Conservation (phyloP, 352 stramenopile genomes). For the Phytophthora meadii region DNA sequence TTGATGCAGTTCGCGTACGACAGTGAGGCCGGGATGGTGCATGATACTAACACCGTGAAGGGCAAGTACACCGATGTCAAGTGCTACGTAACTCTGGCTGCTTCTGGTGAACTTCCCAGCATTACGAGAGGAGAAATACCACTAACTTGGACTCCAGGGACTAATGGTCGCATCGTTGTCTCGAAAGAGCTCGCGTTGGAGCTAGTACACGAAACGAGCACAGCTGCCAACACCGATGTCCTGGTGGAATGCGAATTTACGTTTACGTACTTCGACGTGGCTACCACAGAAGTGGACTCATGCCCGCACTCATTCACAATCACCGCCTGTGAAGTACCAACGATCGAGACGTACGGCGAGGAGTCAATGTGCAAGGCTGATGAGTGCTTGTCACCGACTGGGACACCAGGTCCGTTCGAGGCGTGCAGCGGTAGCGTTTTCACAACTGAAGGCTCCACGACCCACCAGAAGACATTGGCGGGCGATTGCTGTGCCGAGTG, state of each 20-base stretch:
- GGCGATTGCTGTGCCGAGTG: slow-evolving; percentile 17
- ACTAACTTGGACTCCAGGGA: not conserved
- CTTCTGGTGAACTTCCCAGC: not conserved
- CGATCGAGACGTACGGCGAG: slow-evolving; percentile 2
- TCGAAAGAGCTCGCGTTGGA: slow-evolving; percentile 22
- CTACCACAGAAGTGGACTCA: slow-evolving; percentile 2
- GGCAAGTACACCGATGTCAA: slow-evolving; percentile 35
- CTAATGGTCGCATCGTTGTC: slow-evolving; percentile 6
- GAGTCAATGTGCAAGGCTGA: slow-evolving; percentile 16
- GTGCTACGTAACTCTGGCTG: slow-evolving; percentile 29
- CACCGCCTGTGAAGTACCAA: slow-evolving; percentile 11
- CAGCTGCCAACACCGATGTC: slow-evolving; percentile 12
- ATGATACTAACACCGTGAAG: slow-evolving; percentile 17
- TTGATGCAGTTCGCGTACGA: slow-evolving; percentile 28
- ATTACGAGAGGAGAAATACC: not conserved
- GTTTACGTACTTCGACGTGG: slow-evolving; percentile 17
- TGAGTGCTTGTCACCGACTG: slow-evolving; percentile 6
- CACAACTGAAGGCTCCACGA: slow-evolving; percentile 4
- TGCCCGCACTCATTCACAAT: slow-evolving; percentile 20
- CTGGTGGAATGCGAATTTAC: slow-evolving; percentile 22
- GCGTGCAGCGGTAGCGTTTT: slow-evolving; percentile 18
- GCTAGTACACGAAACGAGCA: slow-evolving; percentile 12
- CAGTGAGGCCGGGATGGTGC: slow-evolving; percentile 4
- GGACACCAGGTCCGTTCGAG: slow-evolving; percentile 11
- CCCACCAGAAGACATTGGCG: not conserved